Evolutionary conservation across 192 early-diverging fungal genomes (phyloP), one percentile per base, ranked within the genome.

Genomic region (Linnemannia hyalina): DNA sequence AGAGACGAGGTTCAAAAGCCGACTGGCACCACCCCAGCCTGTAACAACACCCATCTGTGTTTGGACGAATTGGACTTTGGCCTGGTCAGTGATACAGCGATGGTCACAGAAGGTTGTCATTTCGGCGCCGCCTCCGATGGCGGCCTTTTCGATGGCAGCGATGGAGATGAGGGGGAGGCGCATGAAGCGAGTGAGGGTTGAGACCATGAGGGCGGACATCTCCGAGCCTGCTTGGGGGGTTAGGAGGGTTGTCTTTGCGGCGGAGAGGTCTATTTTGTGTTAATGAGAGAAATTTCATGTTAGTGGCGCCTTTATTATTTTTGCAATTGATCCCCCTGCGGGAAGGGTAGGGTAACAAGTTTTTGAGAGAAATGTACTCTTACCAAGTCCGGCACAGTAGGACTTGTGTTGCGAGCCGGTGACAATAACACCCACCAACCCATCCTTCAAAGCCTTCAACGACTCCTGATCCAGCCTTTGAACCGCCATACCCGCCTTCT

Each of bases 61-160:
- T 73, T 95, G 93, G 2, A 94, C 88, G 81, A 94, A 95, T 32
- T 90, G 88, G n/a, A 93, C 68, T n/a, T 76, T 78, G 8, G 91
- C 86, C 2, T 73, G 49, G 5, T 76, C 76, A 22, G 82, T 54
- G 23, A 92, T 73, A 63, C 93, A 92, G 15, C 93, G 80, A 74
- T 91, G 87, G 63, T 95, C 94, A 82, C 91, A 92, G 20, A 89
- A 91, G 8, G 92, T 90, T 2, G 91, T 88, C 57, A 95, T 80
- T 73, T 95, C 94, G 6, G 93, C 92, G 2, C 94, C 94, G 18
- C 94, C 94, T 13, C 94, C 94, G 26, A 95, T 85, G 40, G 94
- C 93, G n/a, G 89, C 85, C 52, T 92, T 91, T 40, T 92, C 89
- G 23, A 95, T 88, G 1, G 92, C 90, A 6, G 93, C 94, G 16